Evolutionary conservation across 805 yeast genomes (phyloP), one percentile per base, ranked within the genome.

Genomic region (Ogataea glucozyma): DNA sequence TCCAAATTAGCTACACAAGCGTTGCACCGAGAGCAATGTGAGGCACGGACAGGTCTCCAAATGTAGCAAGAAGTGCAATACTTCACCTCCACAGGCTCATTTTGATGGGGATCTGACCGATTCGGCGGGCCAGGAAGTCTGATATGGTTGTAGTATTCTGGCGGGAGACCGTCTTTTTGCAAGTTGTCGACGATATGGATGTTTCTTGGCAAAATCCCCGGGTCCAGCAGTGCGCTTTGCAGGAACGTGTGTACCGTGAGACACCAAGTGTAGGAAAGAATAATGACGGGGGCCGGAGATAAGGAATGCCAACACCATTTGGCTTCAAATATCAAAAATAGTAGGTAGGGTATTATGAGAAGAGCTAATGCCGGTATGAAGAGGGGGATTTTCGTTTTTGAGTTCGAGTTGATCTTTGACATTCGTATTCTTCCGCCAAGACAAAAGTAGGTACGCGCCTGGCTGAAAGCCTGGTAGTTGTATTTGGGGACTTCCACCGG

Each of bases 11-110:
- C 60, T 10, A 85, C 65, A 56, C 96, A 87, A 4, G 71, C 72
- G 79, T 26, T 78, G 63, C 96, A 87, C 2, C 70, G 69, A 1
- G 81, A 71, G 56, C 96, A 87, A 61, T 87, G 96, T 42, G 83
- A 77, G 1, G 89, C 65, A 40, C 95, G 64, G 1, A 89, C 87
- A 8, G 88, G 83, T 50, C 91, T 64, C 91, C 95, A 86, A 31
- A 80, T 71, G 22, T 75, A 65, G 56, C 96, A 87, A 0, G 83
- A 71, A 1, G 74, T 38, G 45, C 83, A 78, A 54, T 75, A 77
- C 48, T 73, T 73, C 48, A 55, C 64, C 56, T 72, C 69, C 61
- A 41, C 69, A 43, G 38, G 38, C 12, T 34, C 14, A 6, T 51
- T 61, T 62, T 38, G 42, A 12, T 16, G 14, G 6, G 47, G 30